Percentiles rank a stretch among this genome's conserved stretches.
Evolutionary conservation across 106 monocot genomes (phyloP).

Genomic region (Triglochin maritima): DNA sequence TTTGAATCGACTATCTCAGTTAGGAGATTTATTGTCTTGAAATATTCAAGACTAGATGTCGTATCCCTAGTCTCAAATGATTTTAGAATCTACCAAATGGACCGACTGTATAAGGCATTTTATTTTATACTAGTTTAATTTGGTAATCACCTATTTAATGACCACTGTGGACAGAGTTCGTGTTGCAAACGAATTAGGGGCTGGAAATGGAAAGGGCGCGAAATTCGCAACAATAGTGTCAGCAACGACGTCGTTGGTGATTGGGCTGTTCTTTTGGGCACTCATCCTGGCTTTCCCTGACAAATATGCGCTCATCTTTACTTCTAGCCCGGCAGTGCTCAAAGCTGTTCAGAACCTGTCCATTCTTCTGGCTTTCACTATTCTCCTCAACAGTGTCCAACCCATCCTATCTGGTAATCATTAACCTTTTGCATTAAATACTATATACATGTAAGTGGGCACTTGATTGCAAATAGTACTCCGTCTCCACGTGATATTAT

Average conservation of each 20-base stretch:
- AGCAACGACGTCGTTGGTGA: slow-evolving; percentile 30
- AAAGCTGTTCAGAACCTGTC: slow-evolving; percentile 47
- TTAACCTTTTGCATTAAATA: no score
- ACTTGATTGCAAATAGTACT: neutral
- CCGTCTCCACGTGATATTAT: no score
- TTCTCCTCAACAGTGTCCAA: slow-evolving; percentile 88
- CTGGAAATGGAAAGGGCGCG: slow-evolving; percentile 63
- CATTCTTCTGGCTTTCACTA: slow-evolving; percentile 47
- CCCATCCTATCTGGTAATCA: slow-evolving; percentile 63
- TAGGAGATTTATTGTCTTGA: no score
- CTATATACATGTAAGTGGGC: neutral
- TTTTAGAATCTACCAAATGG: no score
- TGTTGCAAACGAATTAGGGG: slow-evolving; percentile 79
- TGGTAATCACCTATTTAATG: no score
- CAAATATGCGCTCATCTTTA: slow-evolving; percentile 64
- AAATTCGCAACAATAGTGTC: slow-evolving; percentile 56
- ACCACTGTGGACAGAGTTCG: slow-evolving; percentile 31
- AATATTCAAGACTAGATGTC: no score
- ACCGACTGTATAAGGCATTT: no score
- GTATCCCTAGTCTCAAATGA: no score
- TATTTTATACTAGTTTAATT: no score
- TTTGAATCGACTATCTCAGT: no score
- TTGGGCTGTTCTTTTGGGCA: slow-evolving; percentile 50
- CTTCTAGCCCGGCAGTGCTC: slow-evolving; percentile 33
- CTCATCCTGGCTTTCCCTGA: slow-evolving; percentile 45